Conservation (phyloP, 805 yeast species). For the Barnettozyma vustinii region DNA sequence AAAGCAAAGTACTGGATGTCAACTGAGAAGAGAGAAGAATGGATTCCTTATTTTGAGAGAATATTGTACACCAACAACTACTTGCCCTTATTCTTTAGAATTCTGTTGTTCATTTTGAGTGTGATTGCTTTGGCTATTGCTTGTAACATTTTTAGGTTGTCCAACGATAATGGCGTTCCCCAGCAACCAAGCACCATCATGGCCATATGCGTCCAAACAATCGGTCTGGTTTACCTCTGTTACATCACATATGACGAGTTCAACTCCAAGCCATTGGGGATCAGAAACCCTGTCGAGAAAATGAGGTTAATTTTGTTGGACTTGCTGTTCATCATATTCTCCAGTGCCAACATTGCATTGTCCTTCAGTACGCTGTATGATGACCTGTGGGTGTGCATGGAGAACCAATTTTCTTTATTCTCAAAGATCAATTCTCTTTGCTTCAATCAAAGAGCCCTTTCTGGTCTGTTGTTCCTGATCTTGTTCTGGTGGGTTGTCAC, state of each 20-base stretch:
- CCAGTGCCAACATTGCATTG: constrained; percentile 81
- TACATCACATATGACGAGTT: constrained; percentile 91
- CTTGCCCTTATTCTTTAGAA: constrained; percentile 71
- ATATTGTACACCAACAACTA: constrained; percentile 71
- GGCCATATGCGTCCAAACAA: constrained; percentile 81
- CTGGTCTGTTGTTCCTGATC: constrained; percentile 71
- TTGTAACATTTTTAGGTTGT: constrained; percentile 43
- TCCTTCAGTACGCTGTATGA: constrained; percentile 82
- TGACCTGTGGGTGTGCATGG: constrained; percentile 70
- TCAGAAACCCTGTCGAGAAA: constrained; percentile 80
- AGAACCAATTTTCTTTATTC: constrained; percentile 14
- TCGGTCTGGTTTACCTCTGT: constrained; percentile 69
- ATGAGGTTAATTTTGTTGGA: constrained; percentile 79
- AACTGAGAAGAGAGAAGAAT: constrained; percentile 51
- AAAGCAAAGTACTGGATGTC: constrained; percentile 69
- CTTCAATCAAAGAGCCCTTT: constrained; percentile 68
- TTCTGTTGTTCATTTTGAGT: constrained; percentile 52
- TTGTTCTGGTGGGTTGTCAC: constrained; percentile 81
- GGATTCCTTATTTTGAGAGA: constrained; percentile 56
- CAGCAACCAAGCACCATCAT: constrained; percentile 89
- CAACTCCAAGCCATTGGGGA: constrained; percentile 85
- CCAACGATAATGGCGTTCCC: constrained; percentile 35
- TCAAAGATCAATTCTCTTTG: constrained; percentile 54
- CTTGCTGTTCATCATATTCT: constrained; percentile 78
- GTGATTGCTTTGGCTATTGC: constrained; percentile 72